Evolutionary conservation across 306 rosid species (phyloP), one percentile per base, ranked within the genome.

Genomic region (Lathyrus sativus): DNA sequence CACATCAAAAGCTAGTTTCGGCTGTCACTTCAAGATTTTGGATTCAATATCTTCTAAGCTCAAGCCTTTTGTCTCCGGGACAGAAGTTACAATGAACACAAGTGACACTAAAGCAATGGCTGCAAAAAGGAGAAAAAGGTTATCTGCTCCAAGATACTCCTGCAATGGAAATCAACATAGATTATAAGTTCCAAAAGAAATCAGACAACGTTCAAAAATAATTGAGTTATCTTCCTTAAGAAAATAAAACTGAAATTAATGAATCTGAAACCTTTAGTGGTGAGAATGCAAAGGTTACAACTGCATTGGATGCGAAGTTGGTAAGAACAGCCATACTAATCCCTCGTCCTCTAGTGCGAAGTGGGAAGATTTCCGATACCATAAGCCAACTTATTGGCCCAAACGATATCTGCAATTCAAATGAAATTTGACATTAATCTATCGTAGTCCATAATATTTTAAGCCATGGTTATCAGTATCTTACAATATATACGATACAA

Each of bases 311-410:
- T 46, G 95, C 99, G 4, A 93, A 93, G 81, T 93, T 93, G 17
- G 97, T 82, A 71, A 93, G 97, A 79, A 90, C 97, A 48, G 99
- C 95, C 44, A 93, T 91, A 74, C 99, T 93, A 54, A 90, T 93
- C 74, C 98, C 98, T 49, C 87, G 83, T 70, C 97, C 98, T 85
- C 98, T 90, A 3, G 96, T 88, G 58, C 87, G 96, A 65, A 90
- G 77, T 2, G 98, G 97, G 78, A 93, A 93, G 62, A 93, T 72
- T 82, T 90, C 96, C 1, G 98, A 93, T 71, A 90, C 98, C 97
- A 93, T 88, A 43, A 93, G 96, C 96, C 98, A 93, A 75, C 98
- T 93, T 75, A 93, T 90, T 11, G 97, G 98, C 71, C 98, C 97
- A 79, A 93, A 90, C 57, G 98, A 93, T 80, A 93, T 88, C 98